phyloP scores from a whole-genome alignment of 768 basidiomycete genomes.

The Suillus placidus region DNA sequence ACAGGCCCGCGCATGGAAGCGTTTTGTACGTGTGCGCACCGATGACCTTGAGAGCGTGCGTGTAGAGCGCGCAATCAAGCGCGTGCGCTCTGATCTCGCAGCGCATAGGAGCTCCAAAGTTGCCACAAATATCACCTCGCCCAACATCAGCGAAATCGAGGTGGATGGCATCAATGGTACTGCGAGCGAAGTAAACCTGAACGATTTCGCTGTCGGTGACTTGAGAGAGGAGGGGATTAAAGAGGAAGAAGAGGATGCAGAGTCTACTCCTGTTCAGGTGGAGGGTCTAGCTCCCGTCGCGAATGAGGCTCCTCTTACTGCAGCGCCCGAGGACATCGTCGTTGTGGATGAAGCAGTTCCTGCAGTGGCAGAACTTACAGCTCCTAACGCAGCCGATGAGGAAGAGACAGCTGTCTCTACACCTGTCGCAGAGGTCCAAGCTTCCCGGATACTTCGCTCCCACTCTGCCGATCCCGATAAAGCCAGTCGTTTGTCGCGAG shows the following conservation, averaged over 20 bases:
- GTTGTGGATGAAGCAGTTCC: constrained; percentile 11
- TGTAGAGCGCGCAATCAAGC: constrained; percentile 85
- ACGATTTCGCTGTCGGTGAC: constrained; percentile 20
- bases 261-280: constrained; percentile 9
- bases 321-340: constrained; percentile 12
- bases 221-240: constrained; percentile 27
- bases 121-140: constrained; percentile 30
- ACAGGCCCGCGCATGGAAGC: constrained; percentile 73
- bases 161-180: constrained; percentile 27
- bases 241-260: constrained; percentile 29
- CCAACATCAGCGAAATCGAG: constrained; percentile 36
- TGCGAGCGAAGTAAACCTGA: constrained; percentile 32
- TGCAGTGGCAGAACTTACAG: constrained; percentile 25
- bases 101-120: constrained; percentile 57
- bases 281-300: constrained; percentile 10
- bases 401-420: constrained; percentile 38
- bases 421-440: constrained; percentile 39
- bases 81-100: constrained; percentile 82
- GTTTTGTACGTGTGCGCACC: constrained; percentile 81
- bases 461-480: constrained; percentile 82
- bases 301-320: constrained; percentile 13
- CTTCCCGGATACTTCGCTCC: constrained; percentile 67
- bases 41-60: constrained; percentile 89
- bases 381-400: constrained; percentile 28
- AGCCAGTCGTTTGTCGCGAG: constrained; percentile 57